Evolutionary conservation across 805 yeast genomes (phyloP).

Genomic region (Metschnikowia kunwiensis): DNA sequence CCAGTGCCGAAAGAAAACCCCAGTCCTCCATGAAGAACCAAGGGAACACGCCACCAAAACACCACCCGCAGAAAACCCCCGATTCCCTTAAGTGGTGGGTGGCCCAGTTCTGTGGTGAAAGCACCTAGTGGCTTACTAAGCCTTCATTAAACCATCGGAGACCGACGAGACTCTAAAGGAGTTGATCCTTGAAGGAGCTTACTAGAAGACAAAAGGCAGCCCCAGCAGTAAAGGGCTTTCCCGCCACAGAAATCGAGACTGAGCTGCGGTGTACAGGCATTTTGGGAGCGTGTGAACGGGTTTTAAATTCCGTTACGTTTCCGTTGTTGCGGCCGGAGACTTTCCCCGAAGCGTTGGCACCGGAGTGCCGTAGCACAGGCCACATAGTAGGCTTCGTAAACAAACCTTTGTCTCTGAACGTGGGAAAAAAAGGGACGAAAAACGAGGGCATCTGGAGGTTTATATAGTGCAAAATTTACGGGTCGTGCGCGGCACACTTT

Average conservation of each 20-base stretch:
- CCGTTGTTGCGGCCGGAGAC: conserved; percentile 78
- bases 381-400: conserved; percentile 68
- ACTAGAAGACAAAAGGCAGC: conserved; percentile 1
- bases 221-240: neutral
- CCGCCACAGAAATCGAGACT: conserved; percentile 2
- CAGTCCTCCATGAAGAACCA: conserved; percentile 12
- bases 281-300: conserved; percentile 7
- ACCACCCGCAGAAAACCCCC: no score
- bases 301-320: conserved; percentile 43
- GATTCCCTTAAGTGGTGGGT: no score
- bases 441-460: conserved; percentile 1
- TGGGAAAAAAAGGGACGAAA: conserved; percentile 24
- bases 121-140: no score
- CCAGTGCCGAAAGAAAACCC: conserved; percentile 56
- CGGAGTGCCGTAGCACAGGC: conserved; percentile 15
- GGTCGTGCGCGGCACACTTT: conserved; percentile 9
- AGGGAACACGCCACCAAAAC: conserved; percentile 18
- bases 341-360: conserved; percentile 70
- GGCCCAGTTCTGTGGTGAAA: no score
- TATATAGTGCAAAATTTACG: conserved; percentile 4
- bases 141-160: conserved; percentile 12
- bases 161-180: conserved; percentile 16
- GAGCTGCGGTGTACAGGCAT: neutral
- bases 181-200: conserved; percentile 8
- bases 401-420: conserved; percentile 75